Base-by-base conservation (phyloP, 2,329 filamentous ascomycete species). In the Trichoderma arundinaceum region DNA sequence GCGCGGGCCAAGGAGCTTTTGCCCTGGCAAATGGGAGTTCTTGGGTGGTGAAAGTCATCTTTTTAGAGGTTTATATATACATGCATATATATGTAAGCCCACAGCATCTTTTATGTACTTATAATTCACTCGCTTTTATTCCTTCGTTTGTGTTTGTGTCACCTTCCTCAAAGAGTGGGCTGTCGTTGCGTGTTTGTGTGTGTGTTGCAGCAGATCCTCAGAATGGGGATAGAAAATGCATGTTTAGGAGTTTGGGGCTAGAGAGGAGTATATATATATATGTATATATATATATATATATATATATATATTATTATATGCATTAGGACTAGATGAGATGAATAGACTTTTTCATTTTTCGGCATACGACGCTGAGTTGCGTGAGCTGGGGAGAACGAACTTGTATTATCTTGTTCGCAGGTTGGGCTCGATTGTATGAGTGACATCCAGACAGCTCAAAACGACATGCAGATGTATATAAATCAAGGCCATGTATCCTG, bases 31-130 rank as follows among this genome's bases (percentile, higher is more conserved):
- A 10, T 35, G 41, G 38, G 35, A 28, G 52, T 33, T 56, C 17
- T 15, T 22, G 19, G 19, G 38, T 51, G 35, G 9, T 38, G 41
- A 54, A 35, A 41, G 52, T 41, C 17, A 6, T 35, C 28, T n/a
- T 39, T 54, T 54, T 49, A 3, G 49, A 32, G 49, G 52, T n/a
- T 63, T 43, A 53, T 46, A 63, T 43, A 53, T 28, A 28, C 4
- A 28, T 28, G 4, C 4, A 28, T 28, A 28, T 28, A 28, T 28
- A 28, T 28, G 4, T 28, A 4, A 28, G 54, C 39, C 49, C 49
- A 13, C 59, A 53, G 49, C 59, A 63, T 63, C 28, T 63, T 63
- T 52, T 63, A 63, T 63, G 48, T 63, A 53, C 54, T 62, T 54
- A 63, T 63, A 53, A 63, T 63, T 63, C 49, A 63, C 51, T 63